Percentiles rank a stretch among this genome's conserved stretches.
These are phyloP conservation scores for Cyberlindnera lachancei DNA, from an alignment of 805 yeast species.

Conservation along the genomic window DNA sequence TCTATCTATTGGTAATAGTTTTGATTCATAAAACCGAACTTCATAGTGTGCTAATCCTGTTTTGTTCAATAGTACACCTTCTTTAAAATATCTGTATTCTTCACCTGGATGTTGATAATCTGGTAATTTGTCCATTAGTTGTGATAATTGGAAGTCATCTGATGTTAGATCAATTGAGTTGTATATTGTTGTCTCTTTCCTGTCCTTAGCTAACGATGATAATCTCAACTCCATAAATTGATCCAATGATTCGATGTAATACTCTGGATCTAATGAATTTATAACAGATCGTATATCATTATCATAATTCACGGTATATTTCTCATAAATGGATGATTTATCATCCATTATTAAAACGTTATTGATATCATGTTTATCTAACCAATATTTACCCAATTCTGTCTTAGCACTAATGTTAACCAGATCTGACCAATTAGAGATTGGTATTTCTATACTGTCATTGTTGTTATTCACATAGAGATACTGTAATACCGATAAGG, in stretches of 20 bases:
- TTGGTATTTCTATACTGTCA: conserved; percentile 10
- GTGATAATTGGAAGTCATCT: conserved; percentile 11
- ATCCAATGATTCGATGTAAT: not conserved
- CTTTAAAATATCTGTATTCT: conserved; percentile 20
- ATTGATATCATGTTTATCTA: conserved; percentile 6
- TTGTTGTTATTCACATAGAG: not conserved
- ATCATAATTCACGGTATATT: not conserved
- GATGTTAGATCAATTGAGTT: conserved; percentile 5
- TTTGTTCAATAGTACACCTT: conserved; percentile 14
- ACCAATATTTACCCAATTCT: conserved; percentile 9
- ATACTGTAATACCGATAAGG: conserved; percentile 3
- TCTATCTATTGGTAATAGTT: conserved; percentile 14
- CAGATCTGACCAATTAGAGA: conserved; percentile 12
- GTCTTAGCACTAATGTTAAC: conserved; percentile 13
- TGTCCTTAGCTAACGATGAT: no score
- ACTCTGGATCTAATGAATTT: not conserved
- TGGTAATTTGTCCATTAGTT: not conserved
- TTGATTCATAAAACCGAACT: conserved; percentile 14
- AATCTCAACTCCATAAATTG: not conserved
- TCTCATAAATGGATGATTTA: not conserved
- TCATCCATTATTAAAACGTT: conserved; percentile 15
- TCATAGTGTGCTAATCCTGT: conserved; percentile 22
- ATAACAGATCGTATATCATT: not conserved
- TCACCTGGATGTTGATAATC: conserved; percentile 3
- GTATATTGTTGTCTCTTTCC: not conserved